Percentiles rank a stretch among this genome's conserved stretches.
phyloP scores from a whole-genome alignment of 139 green algal genomes.

The Tetratostichococcus sp. region DNA sequence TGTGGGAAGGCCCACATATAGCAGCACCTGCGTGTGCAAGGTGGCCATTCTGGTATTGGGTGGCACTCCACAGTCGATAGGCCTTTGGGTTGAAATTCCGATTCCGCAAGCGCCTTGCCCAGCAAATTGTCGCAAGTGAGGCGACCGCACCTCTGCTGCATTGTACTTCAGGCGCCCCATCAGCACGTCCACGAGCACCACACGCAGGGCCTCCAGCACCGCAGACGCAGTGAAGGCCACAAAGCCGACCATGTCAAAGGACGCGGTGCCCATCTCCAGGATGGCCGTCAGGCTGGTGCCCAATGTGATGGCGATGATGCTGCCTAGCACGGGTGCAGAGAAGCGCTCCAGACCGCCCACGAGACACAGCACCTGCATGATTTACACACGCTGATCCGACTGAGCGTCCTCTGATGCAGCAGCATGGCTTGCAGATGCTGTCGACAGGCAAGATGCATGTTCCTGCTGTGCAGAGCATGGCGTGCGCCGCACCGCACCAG shows the following conservation, averaged over 20 bases:
- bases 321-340: constrained; percentile 16
- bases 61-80: no score
- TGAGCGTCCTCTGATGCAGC: no score
- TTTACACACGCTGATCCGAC: no score
- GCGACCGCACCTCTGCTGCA: constrained; percentile 1
- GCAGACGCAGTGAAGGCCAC: constrained; percentile 27
- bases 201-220: constrained; percentile 12
- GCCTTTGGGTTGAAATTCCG: no score
- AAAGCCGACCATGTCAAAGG: constrained; percentile 21
- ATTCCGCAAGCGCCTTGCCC: no score
- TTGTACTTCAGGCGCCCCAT: constrained; percentile 17
- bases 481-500: constrained; percentile 22
- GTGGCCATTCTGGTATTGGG: no score
- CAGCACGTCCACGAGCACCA: constrained; percentile 25
- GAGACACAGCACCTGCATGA: constrained; percentile 24
- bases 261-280: constrained; percentile 8
- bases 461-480: no score
- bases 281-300: constrained; percentile 41
- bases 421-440: no score
- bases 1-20: constrained; percentile 52
- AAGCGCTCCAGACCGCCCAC: constrained; percentile 42
- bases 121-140: no score
- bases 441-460: no score
- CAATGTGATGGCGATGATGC: constrained; percentile 47
- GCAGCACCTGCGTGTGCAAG: constrained; percentile 24